Evolutionary conservation across 106 monocot species (phyloP).

Genomic region (Phalaenopsis aphrodite): DNA sequence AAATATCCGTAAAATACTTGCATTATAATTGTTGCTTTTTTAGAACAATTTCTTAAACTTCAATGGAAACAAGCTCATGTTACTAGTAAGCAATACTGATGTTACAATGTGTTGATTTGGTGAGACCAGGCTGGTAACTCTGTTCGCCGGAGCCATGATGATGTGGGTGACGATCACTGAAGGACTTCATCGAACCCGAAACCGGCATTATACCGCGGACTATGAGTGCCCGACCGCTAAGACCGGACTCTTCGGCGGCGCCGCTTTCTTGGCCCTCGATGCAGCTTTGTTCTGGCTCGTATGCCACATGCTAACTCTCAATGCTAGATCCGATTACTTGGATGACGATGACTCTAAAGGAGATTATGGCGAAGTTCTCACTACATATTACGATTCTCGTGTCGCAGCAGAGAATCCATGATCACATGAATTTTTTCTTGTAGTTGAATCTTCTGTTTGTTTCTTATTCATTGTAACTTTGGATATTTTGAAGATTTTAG

Average conservation of each 20-base stretch:
- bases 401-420: slow-evolving; percentile 8
- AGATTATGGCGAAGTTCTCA: slow-evolving; percentile 63
- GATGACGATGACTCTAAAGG: slow-evolving; percentile 81
- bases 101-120: neutral
- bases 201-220: slow-evolving; percentile 36
- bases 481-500: too few species aligned
- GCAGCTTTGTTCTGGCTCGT: slow-evolving; percentile 84
- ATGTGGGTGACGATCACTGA: slow-evolving; percentile 76
- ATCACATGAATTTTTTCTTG: neutral
- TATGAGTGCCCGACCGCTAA: slow-evolving; percentile 70
- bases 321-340: slow-evolving; percentile 73
- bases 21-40: too few species aligned
- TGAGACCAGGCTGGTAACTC: slow-evolving; percentile 37
- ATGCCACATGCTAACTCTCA: slow-evolving; percentile 74
- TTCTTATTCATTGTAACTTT: too few species aligned
- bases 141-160: slow-evolving; percentile 48
- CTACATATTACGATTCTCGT: slow-evolving; percentile 25
- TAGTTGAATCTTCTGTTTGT: too few species aligned
- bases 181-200: slow-evolving; percentile 36
- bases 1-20: neutral
- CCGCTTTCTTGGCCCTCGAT: slow-evolving; percentile 78
- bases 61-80: neutral
- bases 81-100: too few species aligned
- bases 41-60: too few species aligned
- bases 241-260: slow-evolving; percentile 89